A percentile compares a stretch with the other conserved stretches of the same genome.
Evolutionary conservation across 2,329 filamentous ascomycete genomes (phyloP).

Genomic region (Lomentospora prolificans): DNA sequence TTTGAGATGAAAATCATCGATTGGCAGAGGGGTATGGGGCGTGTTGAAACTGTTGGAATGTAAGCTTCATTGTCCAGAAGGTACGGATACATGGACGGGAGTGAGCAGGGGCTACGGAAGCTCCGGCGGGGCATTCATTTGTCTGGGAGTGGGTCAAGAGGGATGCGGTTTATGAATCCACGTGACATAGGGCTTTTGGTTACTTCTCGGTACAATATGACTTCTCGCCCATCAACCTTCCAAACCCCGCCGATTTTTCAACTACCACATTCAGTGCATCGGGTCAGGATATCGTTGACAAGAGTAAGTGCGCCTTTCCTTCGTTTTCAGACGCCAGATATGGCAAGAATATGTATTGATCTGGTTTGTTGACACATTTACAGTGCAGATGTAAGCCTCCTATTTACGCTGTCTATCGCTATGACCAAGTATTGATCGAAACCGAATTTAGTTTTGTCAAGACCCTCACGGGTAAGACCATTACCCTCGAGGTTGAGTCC

Average conservation of each 20-base stretch:
- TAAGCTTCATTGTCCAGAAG: too few relatives aligned
- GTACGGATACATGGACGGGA: background rate
- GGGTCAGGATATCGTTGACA: conserved; percentile 42
- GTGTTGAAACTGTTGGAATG: background rate
- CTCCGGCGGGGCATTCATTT: too few relatives aligned
- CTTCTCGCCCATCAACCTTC: conserved; percentile 10
- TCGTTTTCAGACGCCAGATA: background rate
- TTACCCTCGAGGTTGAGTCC: conserved; percentile 99
- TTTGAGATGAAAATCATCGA: conserved; percentile 10
- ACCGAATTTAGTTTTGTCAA: conserved; percentile 77
- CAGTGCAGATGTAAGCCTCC: conserved; percentile 81
- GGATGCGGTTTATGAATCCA: too few relatives aligned
- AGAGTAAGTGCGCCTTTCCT: conserved; percentile 40
- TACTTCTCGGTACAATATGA: conserved; percentile 7
- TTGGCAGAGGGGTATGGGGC: conserved; percentile 1
- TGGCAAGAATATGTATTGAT: background rate
- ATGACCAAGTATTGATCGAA: conserved; percentile 15
- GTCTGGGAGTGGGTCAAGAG: too few relatives aligned
- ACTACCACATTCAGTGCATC: conserved; percentile 17
- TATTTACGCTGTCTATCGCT: conserved; percentile 13
- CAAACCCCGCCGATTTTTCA: conserved; percentile 14
- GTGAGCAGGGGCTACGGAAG: background rate
- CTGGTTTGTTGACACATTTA: conserved; percentile 35
- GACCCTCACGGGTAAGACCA: conserved; percentile 99
- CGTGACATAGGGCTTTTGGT: conserved; percentile 9